Evolutionary conservation across 202 grass and related monocot genomes (phyloP), one percentile per base, ranked within the genome.

Genomic region (Panicum virgatum): DNA sequence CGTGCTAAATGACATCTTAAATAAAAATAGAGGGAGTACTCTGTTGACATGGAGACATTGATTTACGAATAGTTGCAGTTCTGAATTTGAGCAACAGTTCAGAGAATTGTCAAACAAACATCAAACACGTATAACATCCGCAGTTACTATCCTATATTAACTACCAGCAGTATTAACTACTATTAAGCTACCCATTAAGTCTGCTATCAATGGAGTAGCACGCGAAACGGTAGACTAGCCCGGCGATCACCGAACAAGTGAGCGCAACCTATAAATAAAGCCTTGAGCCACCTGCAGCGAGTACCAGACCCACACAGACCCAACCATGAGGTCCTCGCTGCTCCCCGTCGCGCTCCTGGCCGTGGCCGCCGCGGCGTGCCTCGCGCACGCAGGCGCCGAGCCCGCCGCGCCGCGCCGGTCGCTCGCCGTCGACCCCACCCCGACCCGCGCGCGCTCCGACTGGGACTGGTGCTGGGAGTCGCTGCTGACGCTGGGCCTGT

Each of bases 381-480:
- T 81, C 16, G 23, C 18, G 62, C 72, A 62, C 53, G 43, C 46
- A 18, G 46, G 4, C 72, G 56, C 72, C 54, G 72, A 44, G 14
- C 12, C 76, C 19, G 7, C 76, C 6, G 26, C 79, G 26, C 45
- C 64, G 36, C 85, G 65, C 54, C 79, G 79, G 56, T 64, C 57
- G n/a, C 79, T 82, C 6, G 61, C 57, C 46, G 7, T 12, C 63
- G 72, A 47, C 73, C 7, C 62, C 36, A 16, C 71, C 73, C 37
- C 73, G n/a, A 26, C 59, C 9, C 46, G 22, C 6, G 15, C 44
- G 15, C 30, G n/a, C 22, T 42, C 80, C 43, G 69, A 71, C 54
- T 76, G 25, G 45, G 79, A 58, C 36, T 37, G 26, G 72, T 87
- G 85, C 79, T 53, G 79, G 64, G 44, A 87, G 36, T 43, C 72